These are phyloP conservation scores for Backusella sp. DNA, from an alignment of 192 early-diverging fungal genomes.

Conservation along the genomic window DNA sequence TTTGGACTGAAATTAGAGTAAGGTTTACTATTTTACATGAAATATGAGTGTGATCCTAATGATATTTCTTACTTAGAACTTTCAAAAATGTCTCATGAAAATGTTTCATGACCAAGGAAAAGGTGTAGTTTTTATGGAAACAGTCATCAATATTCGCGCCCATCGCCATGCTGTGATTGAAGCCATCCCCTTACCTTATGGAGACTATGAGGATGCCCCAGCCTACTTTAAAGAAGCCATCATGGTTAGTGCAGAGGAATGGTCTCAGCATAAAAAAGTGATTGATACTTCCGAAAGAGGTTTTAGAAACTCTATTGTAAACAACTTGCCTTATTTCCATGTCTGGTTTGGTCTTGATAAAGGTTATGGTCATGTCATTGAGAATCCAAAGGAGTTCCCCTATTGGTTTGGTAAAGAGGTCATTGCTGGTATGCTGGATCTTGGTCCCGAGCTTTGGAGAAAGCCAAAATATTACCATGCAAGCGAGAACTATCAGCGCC, in stretches of 20 bases:
- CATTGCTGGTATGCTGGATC: constrained; percentile 78
- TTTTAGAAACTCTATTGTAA: constrained; percentile 68
- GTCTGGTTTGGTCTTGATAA: constrained; percentile 92
- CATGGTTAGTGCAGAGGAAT: constrained; percentile 76
- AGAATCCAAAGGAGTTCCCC: constrained; percentile 75
- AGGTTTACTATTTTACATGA: background rate
- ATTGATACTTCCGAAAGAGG: constrained; percentile 73
- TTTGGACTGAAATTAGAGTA: constrained; percentile 91
- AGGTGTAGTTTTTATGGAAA: constrained; percentile 87
- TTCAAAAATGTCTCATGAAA: constrained; percentile 90
- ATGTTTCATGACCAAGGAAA: constrained; percentile 76
- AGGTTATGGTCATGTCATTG: constrained; percentile 96
- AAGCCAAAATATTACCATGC: constrained; percentile 56
- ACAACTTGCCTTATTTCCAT: constrained; percentile 93
- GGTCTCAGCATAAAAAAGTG: constrained; percentile 81
- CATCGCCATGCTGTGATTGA: constrained; percentile 88
- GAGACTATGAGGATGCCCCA: constrained; percentile 69
- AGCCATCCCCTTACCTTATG: constrained; percentile 86
- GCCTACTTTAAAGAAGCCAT: constrained; percentile 91
- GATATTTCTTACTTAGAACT: constrained; percentile 57
- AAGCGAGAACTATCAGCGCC: constrained; percentile 50
- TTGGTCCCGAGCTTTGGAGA: constrained; percentile 74
- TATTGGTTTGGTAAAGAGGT: constrained; percentile 89
- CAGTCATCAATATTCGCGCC: constrained; percentile 72
- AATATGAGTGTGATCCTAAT: background rate